Percentiles rank a stretch among this genome's conserved stretches.
Conservation (phyloP, 805 yeast species). For the Candida palmyrensis region DNA sequence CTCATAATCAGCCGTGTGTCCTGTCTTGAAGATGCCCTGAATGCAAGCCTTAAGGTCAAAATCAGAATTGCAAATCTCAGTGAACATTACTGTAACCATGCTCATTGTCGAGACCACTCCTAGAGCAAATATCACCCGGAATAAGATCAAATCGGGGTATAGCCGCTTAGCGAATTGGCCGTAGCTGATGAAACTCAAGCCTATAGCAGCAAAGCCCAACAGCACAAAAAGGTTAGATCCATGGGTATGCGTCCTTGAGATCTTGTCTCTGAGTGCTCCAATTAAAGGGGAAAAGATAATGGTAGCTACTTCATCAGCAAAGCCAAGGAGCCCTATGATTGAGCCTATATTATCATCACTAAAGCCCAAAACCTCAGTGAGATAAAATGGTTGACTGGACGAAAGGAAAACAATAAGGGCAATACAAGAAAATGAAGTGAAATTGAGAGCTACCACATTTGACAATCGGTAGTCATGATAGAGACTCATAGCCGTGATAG, state of each 20-base stretch:
- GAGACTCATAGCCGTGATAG: constrained; percentile 2
- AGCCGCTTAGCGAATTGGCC: constrained; percentile 33
- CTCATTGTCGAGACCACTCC: constrained; percentile 55
- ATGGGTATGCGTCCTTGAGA: constrained; percentile 29
- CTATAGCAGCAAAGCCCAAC: constrained; percentile 44
- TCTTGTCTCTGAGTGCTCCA: constrained; percentile 58
- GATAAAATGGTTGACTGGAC: constrained; percentile 37
- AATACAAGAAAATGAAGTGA: constrained; percentile 34
- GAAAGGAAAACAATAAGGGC: constrained; percentile 33
- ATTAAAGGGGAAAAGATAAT: constrained; percentile 53
- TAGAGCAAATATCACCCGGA: constrained; percentile 53
- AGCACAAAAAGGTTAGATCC: constrained; percentile 54
- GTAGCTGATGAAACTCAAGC: constrained; percentile 44
- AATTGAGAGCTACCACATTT: constrained; percentile 23
- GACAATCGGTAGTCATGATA: constrained; percentile 2
- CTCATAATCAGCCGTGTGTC: constrained; percentile 12
- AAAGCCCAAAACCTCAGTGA: constrained; percentile 26
- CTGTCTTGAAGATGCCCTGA: constrained; percentile 20
- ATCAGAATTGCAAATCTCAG: constrained; percentile 48
- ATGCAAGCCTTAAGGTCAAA: constrained; percentile 24
- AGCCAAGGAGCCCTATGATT: constrained; percentile 32
- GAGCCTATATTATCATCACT: constrained; percentile 22
- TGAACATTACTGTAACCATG: constrained; percentile 56
- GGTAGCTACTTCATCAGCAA: constrained; percentile 55
- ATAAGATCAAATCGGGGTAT: constrained; percentile 45